Evolutionary conservation across 768 basidiomycete species (phyloP), one percentile per base, ranked within the genome.

Genomic region (Leccinum uliginosum): DNA sequence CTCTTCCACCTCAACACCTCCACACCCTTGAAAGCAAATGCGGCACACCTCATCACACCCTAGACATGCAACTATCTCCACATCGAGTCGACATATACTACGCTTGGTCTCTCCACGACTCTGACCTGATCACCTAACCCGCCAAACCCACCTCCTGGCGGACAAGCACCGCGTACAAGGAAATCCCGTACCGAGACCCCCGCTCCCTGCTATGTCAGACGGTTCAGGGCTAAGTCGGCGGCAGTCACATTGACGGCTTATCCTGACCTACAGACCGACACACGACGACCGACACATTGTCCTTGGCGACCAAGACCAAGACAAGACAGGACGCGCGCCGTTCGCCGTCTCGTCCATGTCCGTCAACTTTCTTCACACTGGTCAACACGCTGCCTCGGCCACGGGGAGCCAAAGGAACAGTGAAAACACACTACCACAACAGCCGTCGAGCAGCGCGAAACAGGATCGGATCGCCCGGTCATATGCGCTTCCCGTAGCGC

Each of bases 21-120:
- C n/a, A n/a, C 93, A 6, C 89, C 92, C 3, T 62, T 74, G 4
- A 78, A 80, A 51, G 75, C 77, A 0, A 67, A 76, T 7, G 73
- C 78, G 2, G 69, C 74, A 4, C 72, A 93, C 50, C 70, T 75
- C 12, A 80, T 94, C 52, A 91, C 86, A 2, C 91, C 91, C 1
- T 92, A 95, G 69, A 83, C 96, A 58, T 84, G 87, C 30, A 96
- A 97, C 69, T 94, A 96, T 63, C 80, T 96, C 24, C 82, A 93
- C 30, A 96, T 93, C 32, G 92, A 94, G 76, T 81, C 55, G 86
- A 91, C 58, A 80, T 96, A 38, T 87, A 75, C 67, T 93, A 86
- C 66, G 73, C 80, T 23, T 95, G 92, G 92, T 60, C 62, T 35
- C 69, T 70, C 27, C 67, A 69, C 44, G 17, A 51, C 46, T 64